phyloP scores from a whole-genome alignment of 331 rosid species.

The Quercus phellos region DNA sequence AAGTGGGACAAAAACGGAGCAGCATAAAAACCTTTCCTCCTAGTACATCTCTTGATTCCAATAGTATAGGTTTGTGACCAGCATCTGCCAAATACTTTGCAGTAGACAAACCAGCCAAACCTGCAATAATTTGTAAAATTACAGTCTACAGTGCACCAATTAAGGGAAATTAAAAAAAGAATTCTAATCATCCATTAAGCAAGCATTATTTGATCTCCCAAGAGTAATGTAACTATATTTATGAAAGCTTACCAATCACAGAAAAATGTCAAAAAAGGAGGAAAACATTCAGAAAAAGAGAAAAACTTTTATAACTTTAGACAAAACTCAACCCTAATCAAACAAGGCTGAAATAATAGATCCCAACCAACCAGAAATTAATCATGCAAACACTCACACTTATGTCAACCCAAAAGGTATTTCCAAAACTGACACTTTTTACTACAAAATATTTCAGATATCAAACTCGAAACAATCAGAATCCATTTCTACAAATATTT shows the following conservation, averaged over 20 bases:
- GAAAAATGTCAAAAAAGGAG: background rate
- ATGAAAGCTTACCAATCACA: background rate
- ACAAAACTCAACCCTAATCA: background rate
- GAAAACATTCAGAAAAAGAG: background rate
- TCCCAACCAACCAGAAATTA: background rate
- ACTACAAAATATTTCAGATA: background rate
- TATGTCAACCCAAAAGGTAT: background rate
- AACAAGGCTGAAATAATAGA: background rate
- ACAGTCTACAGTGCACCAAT: background rate
- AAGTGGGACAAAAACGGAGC: conserved; percentile 23
- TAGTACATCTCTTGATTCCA: conserved; percentile 92
- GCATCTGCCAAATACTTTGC: conserved; percentile 99
- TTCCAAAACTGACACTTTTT: background rate
- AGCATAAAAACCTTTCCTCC: conserved; percentile 88
- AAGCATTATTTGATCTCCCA: background rate
- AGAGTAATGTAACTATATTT: background rate
- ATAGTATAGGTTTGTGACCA: conserved; percentile 83
- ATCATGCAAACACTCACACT: background rate
- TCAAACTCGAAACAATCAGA: background rate
- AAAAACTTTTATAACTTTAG: background rate
- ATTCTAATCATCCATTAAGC: background rate
- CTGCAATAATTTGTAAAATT: conserved; percentile 37
- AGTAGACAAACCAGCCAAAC: conserved; percentile 94
- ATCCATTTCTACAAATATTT: background rate
- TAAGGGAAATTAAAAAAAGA: background rate